phyloP scores from a whole-genome alignment of 2,329 filamentous ascomycete species.

The Clarireedia monteithiana region DNA sequence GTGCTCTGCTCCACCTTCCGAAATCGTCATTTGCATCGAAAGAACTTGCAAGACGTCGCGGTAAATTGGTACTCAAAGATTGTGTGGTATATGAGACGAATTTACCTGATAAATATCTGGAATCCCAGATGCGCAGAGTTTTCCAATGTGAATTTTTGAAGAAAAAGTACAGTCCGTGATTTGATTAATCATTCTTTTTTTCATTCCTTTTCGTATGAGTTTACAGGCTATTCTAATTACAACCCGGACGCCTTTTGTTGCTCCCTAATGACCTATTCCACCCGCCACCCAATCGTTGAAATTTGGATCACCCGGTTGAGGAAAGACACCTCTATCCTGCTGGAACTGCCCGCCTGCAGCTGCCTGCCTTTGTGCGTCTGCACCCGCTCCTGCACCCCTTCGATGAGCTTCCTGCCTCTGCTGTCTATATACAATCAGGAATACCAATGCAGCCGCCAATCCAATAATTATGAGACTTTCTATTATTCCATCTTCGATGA shows the following conservation, averaged over 20 bases:
- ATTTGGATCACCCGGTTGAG: slow-evolving; percentile 58
- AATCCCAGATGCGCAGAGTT: too few relatives aligned
- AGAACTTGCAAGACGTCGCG: not conserved
- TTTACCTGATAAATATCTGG: too few relatives aligned
- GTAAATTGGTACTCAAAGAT: too few relatives aligned
- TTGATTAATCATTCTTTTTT: not conserved
- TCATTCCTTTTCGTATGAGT: not conserved
- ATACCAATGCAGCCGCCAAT: slow-evolving; percentile 64
- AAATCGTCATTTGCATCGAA: not conserved
- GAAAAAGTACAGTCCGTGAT: too few relatives aligned
- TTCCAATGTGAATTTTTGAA: too few relatives aligned
- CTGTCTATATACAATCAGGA: slow-evolving; percentile 75
- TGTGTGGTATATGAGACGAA: too few relatives aligned
- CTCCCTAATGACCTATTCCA: slow-evolving; percentile 52
- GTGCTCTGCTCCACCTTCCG: too few relatives aligned
- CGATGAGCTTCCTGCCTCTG: slow-evolving; percentile 54
- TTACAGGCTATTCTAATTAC: not conserved
- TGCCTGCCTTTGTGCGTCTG: slow-evolving; percentile 25
- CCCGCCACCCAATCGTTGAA: slow-evolving; percentile 58
- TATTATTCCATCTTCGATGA: slow-evolving; percentile 69
- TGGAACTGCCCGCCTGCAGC: slow-evolving; percentile 19
- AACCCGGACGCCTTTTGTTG: too few relatives aligned
- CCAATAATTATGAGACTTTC: slow-evolving; percentile 81
- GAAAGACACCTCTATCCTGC: slow-evolving; percentile 50
- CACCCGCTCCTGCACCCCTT: slow-evolving; percentile 33